Base-by-base conservation (phyloP, 2,329 filamentous ascomycete genomes). In the Aspergillus awamori region DNA sequence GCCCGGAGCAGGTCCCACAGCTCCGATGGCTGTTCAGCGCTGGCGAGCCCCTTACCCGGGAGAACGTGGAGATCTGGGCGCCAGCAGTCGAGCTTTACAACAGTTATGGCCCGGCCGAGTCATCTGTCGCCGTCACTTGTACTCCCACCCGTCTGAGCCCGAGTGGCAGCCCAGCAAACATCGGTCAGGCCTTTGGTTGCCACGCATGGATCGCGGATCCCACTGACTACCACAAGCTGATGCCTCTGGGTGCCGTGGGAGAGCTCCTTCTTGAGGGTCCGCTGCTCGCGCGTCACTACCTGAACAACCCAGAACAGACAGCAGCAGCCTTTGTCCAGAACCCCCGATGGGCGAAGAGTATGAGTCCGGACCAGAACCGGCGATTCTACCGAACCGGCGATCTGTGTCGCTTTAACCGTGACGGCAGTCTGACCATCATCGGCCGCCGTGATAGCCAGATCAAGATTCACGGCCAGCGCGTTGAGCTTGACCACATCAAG, bases 261-360 rank as follows among this genome's bases (percentile, higher is more conserved):
- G 70, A 72, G 53, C 62, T 80, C 4, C 58, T 74, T 2, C 59
- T 80, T 11, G 69, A 74, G 53, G 77, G 77, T 8, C 75, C 70
- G 5, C 61, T 66, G 7, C 57, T 80, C 2, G 73, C 69, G 5
- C 63, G 69, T 2, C 77, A 70, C 2, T 80, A 80, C 62, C 61
- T 79, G 1, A 66, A 74, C 24, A 67, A 75, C 24, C 62, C 64
- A 8, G 62, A 64, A 4, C 70, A 67, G 51, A 79, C 74, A 52
- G 60, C 54, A 45, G n/a, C 58, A 39, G 48, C 58, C 22, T 54
- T 77, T 73, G 48, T 68, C 67, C 5, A 39, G 10, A n/a, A 36
- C 4, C 48, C 48, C 8, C 13, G 17, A 17, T 52, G 48, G 48
- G 24, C 45, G 22, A n/a, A 48, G 45, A 41, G 38, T 41, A 41